These are phyloP conservation scores for Vanderwaltozyma yarrowii DNA, from an alignment of 805 yeast species.

Conservation along the genomic window DNA sequence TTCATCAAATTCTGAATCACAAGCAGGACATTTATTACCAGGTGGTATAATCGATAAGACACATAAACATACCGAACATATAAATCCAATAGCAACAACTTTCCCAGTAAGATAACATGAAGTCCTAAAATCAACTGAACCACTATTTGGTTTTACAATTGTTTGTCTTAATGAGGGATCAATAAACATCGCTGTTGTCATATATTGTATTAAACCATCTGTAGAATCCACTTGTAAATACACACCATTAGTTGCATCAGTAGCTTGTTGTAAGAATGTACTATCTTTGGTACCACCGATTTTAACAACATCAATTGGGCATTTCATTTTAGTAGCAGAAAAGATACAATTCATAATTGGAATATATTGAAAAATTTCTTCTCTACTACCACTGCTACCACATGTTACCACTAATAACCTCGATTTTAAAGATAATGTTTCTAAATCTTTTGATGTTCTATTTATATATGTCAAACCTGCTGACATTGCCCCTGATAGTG, in stretches of 20 bases:
- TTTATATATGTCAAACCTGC: constrained; percentile 75
- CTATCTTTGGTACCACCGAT: constrained; percentile 42
- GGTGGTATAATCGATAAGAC: constrained; percentile 59
- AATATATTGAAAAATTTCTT: constrained; percentile 71
- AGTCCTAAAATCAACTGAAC: constrained; percentile 86
- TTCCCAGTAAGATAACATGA: constrained; percentile 88
- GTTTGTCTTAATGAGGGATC: constrained; percentile 77
- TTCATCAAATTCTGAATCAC: constrained; percentile 68
- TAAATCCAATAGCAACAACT: constrained; percentile 86
- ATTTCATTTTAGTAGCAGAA: constrained; percentile 86
- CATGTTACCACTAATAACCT: constrained; percentile 45
- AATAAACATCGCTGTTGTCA: constrained; percentile 71
- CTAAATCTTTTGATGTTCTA: constrained; percentile 44
- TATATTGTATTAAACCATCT: constrained; percentile 70
- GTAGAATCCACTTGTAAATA: constrained; percentile 62
- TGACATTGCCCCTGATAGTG: constrained; percentile 70
- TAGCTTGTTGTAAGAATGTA: constrained; percentile 87
- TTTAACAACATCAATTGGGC: constrained; percentile 86
- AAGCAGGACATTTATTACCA: constrained; percentile 68
- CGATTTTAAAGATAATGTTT: constrained; percentile 42
- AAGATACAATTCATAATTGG: constrained; percentile 93
- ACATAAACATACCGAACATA: constrained; percentile 90
- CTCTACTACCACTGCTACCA: constrained; percentile 50
- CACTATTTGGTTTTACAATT: constrained; percentile 70
- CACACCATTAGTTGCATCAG: constrained; percentile 89